phyloP scores from a whole-genome alignment of 371 early-diverging fungal species.

The Paraphysoderma sedebokerense region DNA sequence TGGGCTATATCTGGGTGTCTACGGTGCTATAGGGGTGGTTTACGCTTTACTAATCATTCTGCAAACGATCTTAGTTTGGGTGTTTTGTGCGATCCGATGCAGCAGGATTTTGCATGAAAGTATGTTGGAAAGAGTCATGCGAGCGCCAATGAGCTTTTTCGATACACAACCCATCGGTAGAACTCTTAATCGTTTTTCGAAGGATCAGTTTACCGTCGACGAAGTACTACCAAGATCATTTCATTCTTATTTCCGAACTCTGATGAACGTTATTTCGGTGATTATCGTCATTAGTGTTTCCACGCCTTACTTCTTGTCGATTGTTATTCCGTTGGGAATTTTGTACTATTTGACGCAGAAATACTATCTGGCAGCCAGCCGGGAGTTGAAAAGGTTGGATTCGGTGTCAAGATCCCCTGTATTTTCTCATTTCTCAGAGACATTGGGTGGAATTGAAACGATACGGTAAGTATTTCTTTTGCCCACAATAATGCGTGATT shows the following conservation, averaged over 20 bases:
- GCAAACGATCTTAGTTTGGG: conserved; percentile 60
- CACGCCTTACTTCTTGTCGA: conserved; percentile 36
- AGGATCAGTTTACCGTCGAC: conserved; percentile 29
- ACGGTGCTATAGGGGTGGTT: conserved; percentile 58
- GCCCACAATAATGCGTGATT: too few relatives aligned
- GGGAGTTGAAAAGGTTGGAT: conserved; percentile 65
- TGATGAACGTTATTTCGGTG: conserved; percentile 27
- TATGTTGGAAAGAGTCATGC: conserved; percentile 29
- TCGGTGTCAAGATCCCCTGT: conserved; percentile 63
- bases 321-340: conserved; percentile 31
- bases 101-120: conserved; percentile 36
- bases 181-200: conserved; percentile 67
- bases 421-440: conserved; percentile 43
- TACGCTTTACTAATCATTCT: conserved; percentile 42
- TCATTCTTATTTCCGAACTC: conserved; percentile 6
- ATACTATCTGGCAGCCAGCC: conserved; percentile 50
- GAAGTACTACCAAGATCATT: conserved; percentile 4
- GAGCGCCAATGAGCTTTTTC: conserved; percentile 28
- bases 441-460: conserved; percentile 49
- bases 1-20: conserved; percentile 20
- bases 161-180: conserved; percentile 71
- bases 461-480: too few relatives aligned
- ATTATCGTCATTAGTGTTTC: conserved; percentile 36
- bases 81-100: conserved; percentile 60
- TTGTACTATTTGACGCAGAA: conserved; percentile 46